Percentiles rank a stretch among this genome's conserved stretches.
These are phyloP conservation scores for Russula ochroleuca DNA, from an alignment of 768 basidiomycete species.

Conservation along the genomic window DNA sequence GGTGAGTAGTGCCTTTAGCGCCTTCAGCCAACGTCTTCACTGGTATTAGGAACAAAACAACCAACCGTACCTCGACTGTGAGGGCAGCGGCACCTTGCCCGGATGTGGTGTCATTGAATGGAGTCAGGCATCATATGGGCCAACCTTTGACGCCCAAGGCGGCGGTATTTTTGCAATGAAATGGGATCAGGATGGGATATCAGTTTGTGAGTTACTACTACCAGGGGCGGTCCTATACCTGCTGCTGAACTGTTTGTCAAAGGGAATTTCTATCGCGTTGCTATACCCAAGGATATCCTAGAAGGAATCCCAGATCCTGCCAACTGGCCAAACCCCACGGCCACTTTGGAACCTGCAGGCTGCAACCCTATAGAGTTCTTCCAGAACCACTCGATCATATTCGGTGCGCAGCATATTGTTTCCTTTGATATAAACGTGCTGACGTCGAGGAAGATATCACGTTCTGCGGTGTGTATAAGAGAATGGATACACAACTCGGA, in stretches of 20 bases:
- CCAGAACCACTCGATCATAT: conserved; percentile 65
- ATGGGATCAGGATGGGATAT: conserved; percentile 76
- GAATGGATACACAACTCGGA: conserved; percentile 5
- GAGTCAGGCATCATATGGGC: conserved; percentile 81
- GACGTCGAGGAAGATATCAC: conserved; percentile 57
- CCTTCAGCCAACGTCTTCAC: background rate
- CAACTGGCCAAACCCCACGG: conserved; percentile 65
- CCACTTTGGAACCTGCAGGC: conserved; percentile 46
- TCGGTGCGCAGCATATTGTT: conserved; percentile 47
- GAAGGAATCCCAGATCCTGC: conserved; percentile 60
- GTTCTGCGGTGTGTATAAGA: conserved; percentile 57
- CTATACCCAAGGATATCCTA: conserved; percentile 63
- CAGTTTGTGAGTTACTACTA: conserved; percentile 54
- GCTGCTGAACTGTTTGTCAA: background rate
- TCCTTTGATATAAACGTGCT: background rate
- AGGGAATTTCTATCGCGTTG: conserved; percentile 83
- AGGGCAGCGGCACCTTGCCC: conserved; percentile 45
- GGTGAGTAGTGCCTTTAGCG: conserved; percentile 38
- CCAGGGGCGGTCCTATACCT: background rate
- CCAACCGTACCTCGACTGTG: conserved; percentile 49
- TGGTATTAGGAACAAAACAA: conserved; percentile 43
- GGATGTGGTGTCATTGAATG: conserved; percentile 78
- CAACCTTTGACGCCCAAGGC: conserved; percentile 69
- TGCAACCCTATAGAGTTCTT: conserved; percentile 62
- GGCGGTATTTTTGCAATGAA: conserved; percentile 89